phyloP scores from a whole-genome alignment of 2,329 filamentous ascomycete species.

The Pyricularia grisea region DNA sequence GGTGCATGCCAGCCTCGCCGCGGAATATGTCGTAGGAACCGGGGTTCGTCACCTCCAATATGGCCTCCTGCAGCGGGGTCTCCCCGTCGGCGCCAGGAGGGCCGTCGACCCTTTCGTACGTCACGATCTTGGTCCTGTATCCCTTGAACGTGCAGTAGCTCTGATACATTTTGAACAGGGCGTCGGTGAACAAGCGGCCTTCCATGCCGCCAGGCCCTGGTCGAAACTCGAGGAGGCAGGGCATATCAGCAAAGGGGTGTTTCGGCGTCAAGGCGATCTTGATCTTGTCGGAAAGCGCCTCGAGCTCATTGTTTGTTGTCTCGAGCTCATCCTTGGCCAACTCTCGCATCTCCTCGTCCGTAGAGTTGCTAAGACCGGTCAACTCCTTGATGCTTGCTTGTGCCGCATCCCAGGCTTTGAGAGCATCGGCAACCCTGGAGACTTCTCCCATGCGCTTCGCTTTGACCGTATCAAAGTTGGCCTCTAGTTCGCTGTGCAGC shows the following conservation, averaged over 20 bases:
- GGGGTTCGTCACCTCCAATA: slow-evolving; percentile 69
- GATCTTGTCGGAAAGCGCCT: slow-evolving; percentile 54
- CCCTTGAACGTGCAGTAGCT: slow-evolving; percentile 58
- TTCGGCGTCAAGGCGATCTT: slow-evolving; percentile 73
- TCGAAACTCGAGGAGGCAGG: slow-evolving; percentile 84
- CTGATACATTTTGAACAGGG: slow-evolving; percentile 85
- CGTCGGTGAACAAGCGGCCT: slow-evolving; percentile 80
- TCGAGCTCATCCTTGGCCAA: slow-evolving; percentile 75
- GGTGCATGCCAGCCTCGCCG: slow-evolving; percentile 86
- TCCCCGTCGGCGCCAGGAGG: slow-evolving; percentile 50
- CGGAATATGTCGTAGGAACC: slow-evolving; percentile 77
- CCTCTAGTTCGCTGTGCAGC: slow-evolving; percentile 40
- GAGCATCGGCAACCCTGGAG: slow-evolving; percentile 43
- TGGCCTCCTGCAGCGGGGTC: slow-evolving; percentile 70
- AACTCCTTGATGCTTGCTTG: slow-evolving; percentile 46
- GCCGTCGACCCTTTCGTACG: slow-evolving; percentile 69
- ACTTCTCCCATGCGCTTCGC: slow-evolving; percentile 55
- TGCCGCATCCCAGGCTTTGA: slow-evolving; percentile 49
- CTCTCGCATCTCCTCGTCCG: slow-evolving; percentile 61
- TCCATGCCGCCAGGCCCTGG: slow-evolving; percentile 89
- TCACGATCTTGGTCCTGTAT: slow-evolving; percentile 59
- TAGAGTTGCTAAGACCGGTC: slow-evolving; percentile 35
- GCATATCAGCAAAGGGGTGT: slow-evolving; percentile 82
- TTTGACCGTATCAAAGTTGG: slow-evolving; percentile 44
- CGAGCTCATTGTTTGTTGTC: slow-evolving; percentile 53